Base-by-base conservation (phyloP, 164 flowering plant genomes). In the Vitis rupestris region DNA sequence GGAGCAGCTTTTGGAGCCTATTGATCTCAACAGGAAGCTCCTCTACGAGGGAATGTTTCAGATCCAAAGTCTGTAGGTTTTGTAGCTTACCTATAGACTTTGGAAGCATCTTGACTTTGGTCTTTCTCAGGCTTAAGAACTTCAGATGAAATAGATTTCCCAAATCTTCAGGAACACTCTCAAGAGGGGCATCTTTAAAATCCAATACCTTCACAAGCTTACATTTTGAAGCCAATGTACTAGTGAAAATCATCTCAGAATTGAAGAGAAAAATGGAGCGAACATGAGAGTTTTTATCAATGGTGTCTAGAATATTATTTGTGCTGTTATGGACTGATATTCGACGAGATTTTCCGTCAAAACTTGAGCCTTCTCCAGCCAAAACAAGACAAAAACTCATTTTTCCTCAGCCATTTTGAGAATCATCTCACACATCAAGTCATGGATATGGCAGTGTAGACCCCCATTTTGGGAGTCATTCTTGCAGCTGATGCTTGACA, bases 41-140 rank as follows among this genome's bases (percentile, higher is more conserved):
- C 10, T n/a, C 44, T 7, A 77, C 72, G 3, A 23, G 55, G 11
- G 82, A 58, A 9, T 67, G 59, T 57, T 72, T 78, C 9, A 82
- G 74, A 64, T 83, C 81, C 64, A 83, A 63, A 3, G 68, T 78
- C 64, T 80, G 70, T 4, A 83, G 60, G 55, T 74, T 68, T 27
- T 50, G 31, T 0, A 83, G 80, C 59, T 65, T 80, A 17, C 74
- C 73, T 29, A 75, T 75, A 12, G 79, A 67, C n/a, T 63, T 73
- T 47, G 79, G 85, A 30, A 82, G 60, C 63, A 17, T 11, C 17
- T 65, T 72, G 49, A 82, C 55, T 55, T 57, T 59, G 2, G 81
- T 82, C 0, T 55, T n/a, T 29, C 75, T 76, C 30, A 79, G 10
- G 49, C 76, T 76, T 11, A 77, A 50, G 37, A 70, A 75, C 27